Evolutionary conservation across 192 early-diverging fungal genomes (phyloP), one percentile per base, ranked within the genome.

Genomic region (Entomortierella lignicola): DNA sequence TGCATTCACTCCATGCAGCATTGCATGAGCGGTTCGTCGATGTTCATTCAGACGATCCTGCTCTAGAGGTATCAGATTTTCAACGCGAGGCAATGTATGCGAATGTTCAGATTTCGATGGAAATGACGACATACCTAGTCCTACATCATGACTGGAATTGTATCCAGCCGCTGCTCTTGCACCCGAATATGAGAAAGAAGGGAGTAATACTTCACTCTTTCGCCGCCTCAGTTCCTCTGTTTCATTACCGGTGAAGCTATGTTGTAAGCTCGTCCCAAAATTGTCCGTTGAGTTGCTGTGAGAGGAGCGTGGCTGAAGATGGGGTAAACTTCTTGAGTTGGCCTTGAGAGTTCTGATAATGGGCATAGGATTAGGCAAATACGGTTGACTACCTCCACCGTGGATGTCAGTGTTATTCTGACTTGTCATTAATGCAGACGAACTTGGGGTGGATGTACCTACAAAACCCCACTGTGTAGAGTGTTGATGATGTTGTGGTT

Each of bases 281-380:
- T 58, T 66, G 11, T 70, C 75, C 2, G 54, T 34, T 15, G 55
- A 23, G 11, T 10, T 50, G 2, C 50, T 32, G 41, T 37, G 25
- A 27, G 75, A 70, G 32, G 47, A 57, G 11, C 75, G 55, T 2
- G 75, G 63, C 43, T 79, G 75, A 10, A 79, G 52, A 3, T 79
- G 75, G 0, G 75, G 75, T 17, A 79, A 21, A 30, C 75, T 79
- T 18, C 75, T 59, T 8, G 75, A 79, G 37, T 70, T 79, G 23
- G 68, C 63, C 23, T 79, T 79, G 12, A 79, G 63, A 13, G 75
- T 79, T 1, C 68, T 57, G 32, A 30, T 27, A 5, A 67, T 29
- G 8, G 72, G 48, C 0, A 59, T 26, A 6, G 42, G 15, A 55
- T 25, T 10, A 66, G 72, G 41, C 1, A 43, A 31, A 27, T 61